phyloP scores from a whole-genome alignment of 1,284 basidiomycete species.

The Boletellus deceptivus region DNA sequence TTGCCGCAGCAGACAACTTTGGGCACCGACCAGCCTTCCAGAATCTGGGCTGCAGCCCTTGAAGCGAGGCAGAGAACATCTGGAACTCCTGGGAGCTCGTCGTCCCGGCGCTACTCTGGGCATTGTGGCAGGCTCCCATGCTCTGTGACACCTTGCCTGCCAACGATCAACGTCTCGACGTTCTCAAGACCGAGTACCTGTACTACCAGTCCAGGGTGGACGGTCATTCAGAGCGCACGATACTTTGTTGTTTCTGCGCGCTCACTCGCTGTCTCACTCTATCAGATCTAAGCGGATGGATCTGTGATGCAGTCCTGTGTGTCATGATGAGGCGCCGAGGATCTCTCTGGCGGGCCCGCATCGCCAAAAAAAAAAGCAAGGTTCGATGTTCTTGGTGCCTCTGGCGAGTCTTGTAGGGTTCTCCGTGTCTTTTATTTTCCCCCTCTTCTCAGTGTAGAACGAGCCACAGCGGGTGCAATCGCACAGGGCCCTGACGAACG shows the following conservation, averaged over 20 bases:
- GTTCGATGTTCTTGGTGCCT: background rate
- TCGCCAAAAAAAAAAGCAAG: background rate
- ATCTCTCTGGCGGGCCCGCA: conserved; percentile 7
- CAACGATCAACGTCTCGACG: too few species aligned
- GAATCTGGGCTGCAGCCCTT: background rate
- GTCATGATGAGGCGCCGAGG: conserved; percentile 8
- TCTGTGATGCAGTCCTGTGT: conserved; percentile 16
- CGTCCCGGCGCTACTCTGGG: background rate
- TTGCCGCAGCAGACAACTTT: background rate
- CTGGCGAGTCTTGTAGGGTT: background rate
- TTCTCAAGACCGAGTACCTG: background rate
- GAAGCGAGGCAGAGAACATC: background rate
- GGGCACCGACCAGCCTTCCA: background rate
- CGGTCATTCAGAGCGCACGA: background rate
- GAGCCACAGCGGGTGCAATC: too few species aligned
- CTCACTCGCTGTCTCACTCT: background rate
- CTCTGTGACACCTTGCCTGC: background rate
- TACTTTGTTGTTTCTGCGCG: conserved; percentile 1
- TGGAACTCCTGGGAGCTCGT: too few species aligned
- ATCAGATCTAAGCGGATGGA: background rate
- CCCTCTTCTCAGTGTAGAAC: too few species aligned
- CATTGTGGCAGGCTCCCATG: background rate
- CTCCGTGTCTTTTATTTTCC: too few species aligned
- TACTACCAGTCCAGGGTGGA: background rate
- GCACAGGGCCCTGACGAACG: too few species aligned